Conservation (phyloP, 441 rosid species). For the Flueggea neowawraea region DNA sequence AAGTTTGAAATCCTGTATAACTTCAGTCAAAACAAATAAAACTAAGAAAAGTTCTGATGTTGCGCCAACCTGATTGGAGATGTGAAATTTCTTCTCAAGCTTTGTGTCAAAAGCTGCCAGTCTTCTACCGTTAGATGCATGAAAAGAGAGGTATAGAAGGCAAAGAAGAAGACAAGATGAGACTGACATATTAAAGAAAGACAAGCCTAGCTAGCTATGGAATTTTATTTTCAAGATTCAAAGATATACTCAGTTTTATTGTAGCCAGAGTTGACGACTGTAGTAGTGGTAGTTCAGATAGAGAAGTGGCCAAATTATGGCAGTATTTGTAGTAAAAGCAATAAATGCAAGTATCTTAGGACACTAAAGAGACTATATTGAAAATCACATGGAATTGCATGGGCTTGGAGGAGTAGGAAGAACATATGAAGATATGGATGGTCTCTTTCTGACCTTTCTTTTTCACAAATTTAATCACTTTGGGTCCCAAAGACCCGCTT, state of each 20-base stretch:
- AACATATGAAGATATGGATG: constrained; percentile 40
- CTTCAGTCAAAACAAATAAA: too few species aligned
- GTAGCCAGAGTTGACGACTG: neutral
- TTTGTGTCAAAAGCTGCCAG: constrained; percentile 24
- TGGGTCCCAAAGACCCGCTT: constrained; percentile 26
- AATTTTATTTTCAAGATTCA: too few species aligned
- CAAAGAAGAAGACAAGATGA: constrained; percentile 33
- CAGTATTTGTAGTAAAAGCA: constrained; percentile 36
- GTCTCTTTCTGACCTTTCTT: constrained; percentile 26
- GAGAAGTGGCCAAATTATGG: neutral
- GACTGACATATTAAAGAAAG: constrained; percentile 30
- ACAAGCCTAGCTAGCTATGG: neutral
- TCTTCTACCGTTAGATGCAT: constrained; percentile 44
- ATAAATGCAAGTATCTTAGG: constrained; percentile 42
- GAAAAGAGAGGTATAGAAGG: constrained; percentile 34
- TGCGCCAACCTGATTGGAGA: constrained; percentile 38
- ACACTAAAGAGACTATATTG: constrained; percentile 17
- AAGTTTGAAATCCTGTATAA: too few species aligned
- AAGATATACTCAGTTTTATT: too few species aligned
- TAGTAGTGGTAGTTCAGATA: constrained; percentile 11
- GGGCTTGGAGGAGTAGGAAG: constrained; percentile 29
- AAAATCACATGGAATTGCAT: constrained; percentile 55
- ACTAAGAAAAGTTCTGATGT: neutral
- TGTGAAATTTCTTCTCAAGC: constrained; percentile 24
- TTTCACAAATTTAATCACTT: constrained; percentile 21